Conservation (phyloP, 768 basidiomycete species). For the Boletellus emodensis region DNA sequence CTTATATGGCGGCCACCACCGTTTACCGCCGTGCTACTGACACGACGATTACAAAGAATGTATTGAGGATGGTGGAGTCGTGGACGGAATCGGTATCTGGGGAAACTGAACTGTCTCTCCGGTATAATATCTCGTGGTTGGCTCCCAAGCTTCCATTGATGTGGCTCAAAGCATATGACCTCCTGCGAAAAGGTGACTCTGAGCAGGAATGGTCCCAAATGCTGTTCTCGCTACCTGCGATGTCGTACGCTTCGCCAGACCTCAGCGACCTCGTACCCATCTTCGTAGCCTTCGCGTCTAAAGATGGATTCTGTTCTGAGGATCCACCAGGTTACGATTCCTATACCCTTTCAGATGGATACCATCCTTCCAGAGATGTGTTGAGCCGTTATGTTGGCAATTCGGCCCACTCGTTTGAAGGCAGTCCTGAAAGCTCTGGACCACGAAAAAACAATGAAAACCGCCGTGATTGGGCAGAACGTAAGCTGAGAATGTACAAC, state of each 20-base stretch:
- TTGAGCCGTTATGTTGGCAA: background rate
- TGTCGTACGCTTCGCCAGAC: slow-evolving; percentile 23
- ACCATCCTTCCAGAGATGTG: background rate
- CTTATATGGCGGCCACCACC: slow-evolving; percentile 5
- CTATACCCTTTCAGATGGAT: slow-evolving; percentile 10
- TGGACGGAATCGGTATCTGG: background rate
- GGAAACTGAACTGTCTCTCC: slow-evolving; percentile 1
- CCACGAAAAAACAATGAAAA: background rate
- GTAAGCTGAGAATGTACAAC: slow-evolving; percentile 2
- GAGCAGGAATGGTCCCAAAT: slow-evolving; percentile 15
- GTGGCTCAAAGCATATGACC: slow-evolving; percentile 28
- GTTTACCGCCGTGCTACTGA: background rate
- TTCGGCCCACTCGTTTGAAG: background rate
- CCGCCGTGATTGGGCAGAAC: background rate
- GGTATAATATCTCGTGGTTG: slow-evolving; percentile 27
- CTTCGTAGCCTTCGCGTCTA: slow-evolving; percentile 28
- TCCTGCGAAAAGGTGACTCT: slow-evolving; percentile 12
- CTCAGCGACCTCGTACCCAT: slow-evolving; percentile 18
- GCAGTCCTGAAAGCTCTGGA: slow-evolving; percentile 6
- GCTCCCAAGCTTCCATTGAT: slow-evolving; percentile 9
- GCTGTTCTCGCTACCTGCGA: slow-evolving; percentile 27
- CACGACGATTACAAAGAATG: background rate
- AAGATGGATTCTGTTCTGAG: slow-evolving; percentile 5
- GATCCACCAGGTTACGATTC: slow-evolving; percentile 11
- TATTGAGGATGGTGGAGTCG: slow-evolving; percentile 9